Evolutionary conservation across 805 yeast genomes (phyloP).

Genomic region (Lipomyces japonicus): DNA sequence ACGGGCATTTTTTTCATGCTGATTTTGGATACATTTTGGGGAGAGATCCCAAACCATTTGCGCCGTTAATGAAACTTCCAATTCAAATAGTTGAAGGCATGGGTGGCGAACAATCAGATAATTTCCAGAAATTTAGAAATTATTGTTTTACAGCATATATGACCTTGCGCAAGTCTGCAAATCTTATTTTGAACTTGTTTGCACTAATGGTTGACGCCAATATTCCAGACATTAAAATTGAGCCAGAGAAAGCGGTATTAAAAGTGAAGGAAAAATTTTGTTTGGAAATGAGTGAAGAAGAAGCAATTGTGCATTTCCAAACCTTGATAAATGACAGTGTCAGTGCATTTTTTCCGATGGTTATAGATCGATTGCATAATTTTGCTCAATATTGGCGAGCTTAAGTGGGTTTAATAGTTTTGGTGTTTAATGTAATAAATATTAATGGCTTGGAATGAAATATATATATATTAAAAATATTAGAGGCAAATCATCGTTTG

Average conservation of each 20-base stretch:
- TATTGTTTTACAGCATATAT: slow-evolving; percentile 94
- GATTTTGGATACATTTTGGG: slow-evolving; percentile 97
- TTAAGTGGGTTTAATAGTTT: slow-evolving; percentile 37
- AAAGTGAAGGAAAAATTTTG: slow-evolving; percentile 90
- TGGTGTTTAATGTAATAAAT: too few species aligned
- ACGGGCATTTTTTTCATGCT: slow-evolving; percentile 93
- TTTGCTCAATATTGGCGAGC: slow-evolving; percentile 98
- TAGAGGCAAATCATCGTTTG: too few species aligned
- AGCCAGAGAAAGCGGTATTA: slow-evolving; percentile 79
- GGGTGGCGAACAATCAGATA: slow-evolving; percentile 88
- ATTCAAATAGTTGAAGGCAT: slow-evolving; percentile 96
- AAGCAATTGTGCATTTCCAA: slow-evolving; percentile 92
- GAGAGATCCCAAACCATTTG: slow-evolving; percentile 96
- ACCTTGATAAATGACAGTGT: slow-evolving; percentile 91
- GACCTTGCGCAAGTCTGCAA: slow-evolving; percentile 82
- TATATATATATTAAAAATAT: too few species aligned
- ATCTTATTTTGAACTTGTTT: slow-evolving; percentile 81
- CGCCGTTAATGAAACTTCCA: slow-evolving; percentile 96
- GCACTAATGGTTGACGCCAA: slow-evolving; percentile 92
- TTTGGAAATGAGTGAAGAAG: slow-evolving; percentile 90
- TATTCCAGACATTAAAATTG: slow-evolving; percentile 83
- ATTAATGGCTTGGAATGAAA: too few species aligned
- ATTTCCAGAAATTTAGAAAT: slow-evolving; percentile 80
- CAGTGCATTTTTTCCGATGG: slow-evolving; percentile 87
- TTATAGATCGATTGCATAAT: slow-evolving; percentile 90